Percentiles rank a stretch among this genome's conserved stretches.
phyloP scores from a whole-genome alignment of 73 alveolate genomes.

The Paramecium pentaurelia region DNA sequence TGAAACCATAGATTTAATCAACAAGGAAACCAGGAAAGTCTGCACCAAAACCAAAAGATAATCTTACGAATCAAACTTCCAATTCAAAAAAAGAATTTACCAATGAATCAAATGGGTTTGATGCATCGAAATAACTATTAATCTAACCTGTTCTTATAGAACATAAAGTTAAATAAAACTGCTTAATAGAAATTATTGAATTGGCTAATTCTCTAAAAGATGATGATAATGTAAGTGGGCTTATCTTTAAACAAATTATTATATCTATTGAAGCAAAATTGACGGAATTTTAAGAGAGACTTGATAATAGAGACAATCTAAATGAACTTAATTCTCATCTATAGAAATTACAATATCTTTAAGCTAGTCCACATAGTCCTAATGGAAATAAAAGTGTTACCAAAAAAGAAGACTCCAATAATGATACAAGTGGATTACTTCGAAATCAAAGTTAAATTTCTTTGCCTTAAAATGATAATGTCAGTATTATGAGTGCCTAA shows the following conservation, averaged over 20 bases:
- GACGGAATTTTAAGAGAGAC: neutral
- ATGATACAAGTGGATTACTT: neutral
- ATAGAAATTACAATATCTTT: neutral
- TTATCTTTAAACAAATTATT: neutral
- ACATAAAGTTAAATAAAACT: neutral
- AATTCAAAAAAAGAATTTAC: neutral
- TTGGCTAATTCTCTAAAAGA: neutral
- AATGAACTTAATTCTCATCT: neutral
- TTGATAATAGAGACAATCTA: slow-evolving; percentile 11
- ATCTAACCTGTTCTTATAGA: neutral
- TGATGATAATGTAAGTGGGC: slow-evolving; percentile 2
- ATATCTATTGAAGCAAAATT: neutral
- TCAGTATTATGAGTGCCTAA: neutral
- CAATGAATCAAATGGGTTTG: neutral
- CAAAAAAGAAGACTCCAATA: neutral
- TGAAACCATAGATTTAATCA: neutral
- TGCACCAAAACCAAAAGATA: neutral
- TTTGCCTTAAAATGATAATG: neutral
- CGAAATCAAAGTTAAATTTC: slow-evolving; percentile 27
- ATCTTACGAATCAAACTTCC: neutral
- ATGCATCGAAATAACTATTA: neutral
- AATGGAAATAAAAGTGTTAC: neutral
- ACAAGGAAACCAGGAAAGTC: neutral
- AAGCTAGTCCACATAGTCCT: neutral
- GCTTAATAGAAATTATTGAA: neutral